Percentiles rank a stretch among this genome's conserved stretches.
phyloP scores from a whole-genome alignment of 306 rosid genomes.

The Erythrophleum fordii region DNA sequence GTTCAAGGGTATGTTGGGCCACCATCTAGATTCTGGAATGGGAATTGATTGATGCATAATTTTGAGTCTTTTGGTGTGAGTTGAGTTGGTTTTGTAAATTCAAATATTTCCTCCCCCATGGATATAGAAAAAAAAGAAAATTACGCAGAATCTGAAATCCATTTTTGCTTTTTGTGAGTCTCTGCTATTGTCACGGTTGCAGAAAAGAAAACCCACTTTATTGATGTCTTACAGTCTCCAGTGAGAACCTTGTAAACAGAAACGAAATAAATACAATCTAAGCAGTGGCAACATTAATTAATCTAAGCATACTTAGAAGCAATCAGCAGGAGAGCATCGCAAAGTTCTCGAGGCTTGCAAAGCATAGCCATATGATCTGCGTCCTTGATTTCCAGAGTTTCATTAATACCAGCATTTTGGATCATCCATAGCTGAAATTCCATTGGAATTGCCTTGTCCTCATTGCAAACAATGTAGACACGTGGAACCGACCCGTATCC shows the following conservation, averaged over 20 bases:
- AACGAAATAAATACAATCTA: no score
- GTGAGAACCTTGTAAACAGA: not conserved
- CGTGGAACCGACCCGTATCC: constrained; percentile 55
- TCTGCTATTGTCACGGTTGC: not conserved
- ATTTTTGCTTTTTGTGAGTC: not conserved
- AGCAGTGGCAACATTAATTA: not conserved
- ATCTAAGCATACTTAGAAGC: constrained; percentile 1
- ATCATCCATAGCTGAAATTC: constrained; percentile 62
- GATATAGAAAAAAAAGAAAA: not conserved
- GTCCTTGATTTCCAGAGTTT: constrained; percentile 58
- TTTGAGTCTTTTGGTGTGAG: not conserved
- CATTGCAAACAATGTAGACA: constrained; percentile 42
- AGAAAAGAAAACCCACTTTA: not conserved
- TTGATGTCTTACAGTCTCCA: not conserved
- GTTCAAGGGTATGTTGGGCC: no score
- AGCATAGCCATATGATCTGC: constrained; percentile 62
- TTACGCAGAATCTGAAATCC: not conserved
- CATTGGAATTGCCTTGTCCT: constrained; percentile 41
- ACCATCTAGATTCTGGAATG: no score
- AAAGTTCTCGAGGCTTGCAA: constrained; percentile 48
- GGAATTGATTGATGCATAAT: no score
- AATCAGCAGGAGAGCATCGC: constrained; percentile 40
- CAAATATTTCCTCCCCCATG: no score
- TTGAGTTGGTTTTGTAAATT: no score
- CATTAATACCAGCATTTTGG: constrained; percentile 42